Conservation (phyloP, 768 basidiomycete genomes). For the Sistotremastrum suecicum region DNA sequence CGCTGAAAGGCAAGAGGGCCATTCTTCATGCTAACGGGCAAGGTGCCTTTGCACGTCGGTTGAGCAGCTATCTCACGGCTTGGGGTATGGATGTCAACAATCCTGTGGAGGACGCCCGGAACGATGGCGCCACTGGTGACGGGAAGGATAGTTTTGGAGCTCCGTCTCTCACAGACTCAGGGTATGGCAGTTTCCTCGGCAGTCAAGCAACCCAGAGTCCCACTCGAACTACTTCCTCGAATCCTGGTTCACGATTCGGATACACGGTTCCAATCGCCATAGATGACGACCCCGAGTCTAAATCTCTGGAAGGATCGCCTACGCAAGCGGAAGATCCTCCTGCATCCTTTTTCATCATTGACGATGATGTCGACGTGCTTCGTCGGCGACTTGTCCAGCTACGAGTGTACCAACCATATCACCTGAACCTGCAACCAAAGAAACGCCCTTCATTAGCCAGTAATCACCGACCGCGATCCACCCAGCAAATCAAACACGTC, state of each 20-base stretch:
- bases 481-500: conserved; percentile 48
- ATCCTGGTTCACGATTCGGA: neutral
- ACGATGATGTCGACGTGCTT: conserved; percentile 78
- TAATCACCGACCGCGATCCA: conserved; percentile 66
- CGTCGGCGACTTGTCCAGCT: conserved; percentile 59
- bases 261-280: neutral
- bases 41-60: conserved; percentile 81
- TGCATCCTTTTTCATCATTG: conserved; percentile 73
- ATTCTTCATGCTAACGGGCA: conserved; percentile 75
- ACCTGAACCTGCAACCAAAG: conserved; percentile 22
- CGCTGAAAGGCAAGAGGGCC: conserved; percentile 70
- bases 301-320: conserved; percentile 3
- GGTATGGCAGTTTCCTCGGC: neutral
- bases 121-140: conserved; percentile 5
- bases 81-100: conserved; percentile 95
- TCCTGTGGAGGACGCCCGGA: conserved; percentile 20
- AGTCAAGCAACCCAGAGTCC: neutral
- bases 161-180: neutral
- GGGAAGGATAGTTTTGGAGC: conserved; percentile 3
- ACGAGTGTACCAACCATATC: conserved; percentile 39
- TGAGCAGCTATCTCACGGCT: conserved; percentile 83
- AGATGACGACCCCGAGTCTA: conserved; percentile 1
- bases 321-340: conserved; percentile 13
- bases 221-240: conserved; percentile 1
- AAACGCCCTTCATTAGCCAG: conserved; percentile 58